Evolutionary conservation across 176 grass and related monocot species (phyloP), one percentile per base, ranked within the genome.

Genomic region (Triticum timopheevii): DNA sequence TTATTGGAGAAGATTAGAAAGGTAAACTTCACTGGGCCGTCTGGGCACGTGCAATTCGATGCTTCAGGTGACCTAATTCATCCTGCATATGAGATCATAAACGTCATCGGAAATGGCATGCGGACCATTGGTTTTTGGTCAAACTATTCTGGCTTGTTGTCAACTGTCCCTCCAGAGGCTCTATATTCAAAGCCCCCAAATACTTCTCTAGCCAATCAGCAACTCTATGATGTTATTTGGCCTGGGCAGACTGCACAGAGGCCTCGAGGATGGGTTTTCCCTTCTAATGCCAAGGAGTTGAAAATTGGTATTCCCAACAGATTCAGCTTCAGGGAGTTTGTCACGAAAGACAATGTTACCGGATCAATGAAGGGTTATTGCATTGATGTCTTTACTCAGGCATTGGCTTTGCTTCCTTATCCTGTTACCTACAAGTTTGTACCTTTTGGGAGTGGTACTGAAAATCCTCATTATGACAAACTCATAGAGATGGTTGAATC

Each of bases 1-100:
- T 86, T 98, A 64, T 74, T 91, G 65, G 64, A 80, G 23, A 86
- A 96, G 76, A 89, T 98, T 40, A 81, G 69, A 73, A 85, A 83
- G 52, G 88, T 84, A 65, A 88, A 98, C 75, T 98, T 98, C 65
- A 88, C 84, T 4, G 96, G 96, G 33, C 34, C 47, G 5, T 92
- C 96, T 84, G 93, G 96, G 22, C 50, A 85, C 59, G 44, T 98
- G 47, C 80, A 87, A 65, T 98, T 96, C 56, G 59, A 90, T 91
- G 52, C 69, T 82, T 73, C 86, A 16, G 88, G 72, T 47, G 84
- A 94, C 9, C 85, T 98, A 71, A 73, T 98, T 90, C 91, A 11
- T 83, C 93, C 96, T 62, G 82, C 96, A 7, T 98, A 96, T 91
- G 96, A 98, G 76, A 82, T 98, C 82, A 91, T 98, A 82, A 98